These are phyloP conservation scores for Fomitopsis betulina DNA, from an alignment of 1,284 basidiomycete genomes.

Conservation along the genomic window DNA sequence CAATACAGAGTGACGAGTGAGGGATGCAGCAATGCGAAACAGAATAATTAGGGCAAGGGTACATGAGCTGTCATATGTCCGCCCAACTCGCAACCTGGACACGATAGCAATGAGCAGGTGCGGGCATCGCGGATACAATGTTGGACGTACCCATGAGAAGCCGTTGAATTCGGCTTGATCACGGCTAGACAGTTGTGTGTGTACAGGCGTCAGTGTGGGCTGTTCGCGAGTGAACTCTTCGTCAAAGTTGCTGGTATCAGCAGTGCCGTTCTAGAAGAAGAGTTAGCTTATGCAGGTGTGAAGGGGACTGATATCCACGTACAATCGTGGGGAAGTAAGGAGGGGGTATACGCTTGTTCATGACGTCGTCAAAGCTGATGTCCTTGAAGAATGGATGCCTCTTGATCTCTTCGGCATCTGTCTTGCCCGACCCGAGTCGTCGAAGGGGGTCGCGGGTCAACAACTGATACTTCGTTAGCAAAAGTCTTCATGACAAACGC, in stretches of 20 bases:
- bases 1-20: constrained; percentile 37
- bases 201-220: constrained; percentile 96
- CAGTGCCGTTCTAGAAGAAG: constrained; percentile 61
- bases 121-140: neutral
- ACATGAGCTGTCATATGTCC: constrained; percentile 43
- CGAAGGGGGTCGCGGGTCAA: constrained; percentile 91
- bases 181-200: constrained; percentile 86
- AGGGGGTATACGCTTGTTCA: constrained; percentile 94
- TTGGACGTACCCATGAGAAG: constrained; percentile 77
- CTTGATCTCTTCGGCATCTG: constrained; percentile 97
- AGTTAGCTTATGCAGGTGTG: constrained; percentile 11
- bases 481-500: no score
- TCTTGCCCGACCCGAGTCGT: constrained; percentile 91
- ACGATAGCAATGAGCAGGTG: neutral
- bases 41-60: constrained; percentile 24
- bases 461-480: constrained; percentile 44
- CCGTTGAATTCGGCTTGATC: constrained; percentile 96
- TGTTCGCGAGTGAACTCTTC: constrained; percentile 97
- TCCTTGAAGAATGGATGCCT: constrained; percentile 98
- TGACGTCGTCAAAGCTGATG: constrained; percentile 93
- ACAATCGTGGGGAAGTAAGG: constrained; percentile 97
- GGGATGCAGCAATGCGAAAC: constrained; percentile 22
- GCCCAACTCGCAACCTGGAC: constrained; percentile 68
- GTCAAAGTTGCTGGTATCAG: constrained; percentile 89
- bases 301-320: constrained; percentile 29